A percentile compares a stretch with the other conserved stretches of the same genome.
Evolutionary conservation across 129 eudicot species (phyloP).

Genomic region (sunflower (Helianthus annuus)): DNA sequence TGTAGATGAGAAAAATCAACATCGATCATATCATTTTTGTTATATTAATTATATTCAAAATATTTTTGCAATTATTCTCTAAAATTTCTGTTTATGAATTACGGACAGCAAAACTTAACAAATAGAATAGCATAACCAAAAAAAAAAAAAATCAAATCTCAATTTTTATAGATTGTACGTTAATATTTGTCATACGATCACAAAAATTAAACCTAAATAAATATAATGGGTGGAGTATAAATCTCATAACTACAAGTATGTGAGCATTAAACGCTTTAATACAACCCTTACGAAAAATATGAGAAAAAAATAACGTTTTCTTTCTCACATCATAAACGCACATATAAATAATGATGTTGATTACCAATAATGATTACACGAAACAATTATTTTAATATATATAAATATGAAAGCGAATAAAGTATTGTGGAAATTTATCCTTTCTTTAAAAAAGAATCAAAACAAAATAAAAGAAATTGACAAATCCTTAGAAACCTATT

Average conservation of each 20-base stretch:
- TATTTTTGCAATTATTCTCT: not conserved
- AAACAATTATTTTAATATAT: not conserved
- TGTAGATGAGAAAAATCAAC: not conserved
- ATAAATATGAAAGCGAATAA: conserved; percentile 23
- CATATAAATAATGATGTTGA: conserved; percentile 24
- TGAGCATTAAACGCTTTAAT: no score
- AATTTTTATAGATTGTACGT: not conserved
- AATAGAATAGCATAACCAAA: not conserved
- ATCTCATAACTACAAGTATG: no score
- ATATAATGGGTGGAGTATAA: not conserved
- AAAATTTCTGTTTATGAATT: not conserved
- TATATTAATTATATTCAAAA: not conserved
- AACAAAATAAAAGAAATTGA: conserved; percentile 15
- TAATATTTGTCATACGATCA: not conserved
- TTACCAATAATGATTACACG: conserved; percentile 13
- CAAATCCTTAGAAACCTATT: conserved; percentile 48
- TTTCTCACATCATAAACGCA: conserved; percentile 14
- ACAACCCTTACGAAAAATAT: not conserved
- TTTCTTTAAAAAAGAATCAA: conserved; percentile 33
- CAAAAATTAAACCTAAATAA: not conserved
- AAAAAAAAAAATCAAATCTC: not conserved
- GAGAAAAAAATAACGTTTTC: not conserved
- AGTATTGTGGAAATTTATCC: conserved; percentile 20
- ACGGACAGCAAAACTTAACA: not conserved
- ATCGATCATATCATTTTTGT: not conserved